Evolutionary conservation across 305 asterid genomes (phyloP), one percentile per base, ranked within the genome.

Genomic region (Rubia occidens): DNA sequence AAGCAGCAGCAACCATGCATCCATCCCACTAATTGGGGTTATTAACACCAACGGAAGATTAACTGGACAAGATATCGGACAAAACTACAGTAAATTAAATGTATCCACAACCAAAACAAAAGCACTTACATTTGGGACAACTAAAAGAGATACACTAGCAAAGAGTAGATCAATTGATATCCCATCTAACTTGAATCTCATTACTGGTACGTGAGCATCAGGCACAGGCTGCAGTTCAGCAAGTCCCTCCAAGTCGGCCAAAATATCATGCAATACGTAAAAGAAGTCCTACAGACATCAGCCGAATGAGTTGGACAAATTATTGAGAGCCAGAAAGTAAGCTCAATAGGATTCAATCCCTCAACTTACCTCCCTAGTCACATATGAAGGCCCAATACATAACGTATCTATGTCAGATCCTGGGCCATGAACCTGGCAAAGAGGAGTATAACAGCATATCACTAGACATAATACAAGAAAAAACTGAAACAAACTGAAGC

Each of bases 151-250:
- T 15, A 88, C 84, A 72, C 97, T 94, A 29, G 99, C 97, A 75
- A 87, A 94, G 32, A 94, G 89, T 67, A 94, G 97, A 80, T 94
- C 99, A 71, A 94, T 86, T 24, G 97, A 88, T 76, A 94, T 85
- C 74, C 97, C 97, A 80, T 88, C 96, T 76, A 89, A 84, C 83
- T 94, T 94, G 80, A 94, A 94, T 78, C 85, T 94, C 97, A 94
- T 89, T 60, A 94, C 95, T 37, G 99, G 99, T 20, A 91, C 99
- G 47, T 91, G 96, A 76, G 99, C 99, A 82, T 89, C 96, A 18
- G 97, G 97, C 54, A 94, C 97, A 29, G 97, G 95, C 67, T 89
- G 99, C 66, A 94, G 86, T 80, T 94, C 99, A 47, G 94, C 71
- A 73, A 91, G 90, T 79, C 88, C 96, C 68, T 87, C 95, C 82